These are phyloP conservation scores for Cucurbita pepo DNA, from an alignment of 306 rosid species.

Conservation along the genomic window DNA sequence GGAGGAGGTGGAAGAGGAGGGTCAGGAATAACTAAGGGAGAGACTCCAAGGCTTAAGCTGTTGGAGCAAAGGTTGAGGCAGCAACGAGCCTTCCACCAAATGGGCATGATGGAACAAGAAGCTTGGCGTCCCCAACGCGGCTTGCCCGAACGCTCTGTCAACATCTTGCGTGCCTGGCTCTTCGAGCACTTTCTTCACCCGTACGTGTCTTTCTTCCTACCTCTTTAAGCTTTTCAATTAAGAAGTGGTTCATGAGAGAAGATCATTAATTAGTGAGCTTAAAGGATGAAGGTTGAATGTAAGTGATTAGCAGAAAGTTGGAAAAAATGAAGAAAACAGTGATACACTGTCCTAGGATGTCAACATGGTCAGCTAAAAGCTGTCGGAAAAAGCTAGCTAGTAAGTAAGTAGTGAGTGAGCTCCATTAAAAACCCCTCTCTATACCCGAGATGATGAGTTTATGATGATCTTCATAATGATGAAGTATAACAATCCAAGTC, in stretches of 20 bases:
- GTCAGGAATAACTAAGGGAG: slow-evolving; percentile 77
- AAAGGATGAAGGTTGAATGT: neutral
- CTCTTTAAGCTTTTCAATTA: neutral
- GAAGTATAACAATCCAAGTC: no score
- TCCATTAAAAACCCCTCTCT: neutral
- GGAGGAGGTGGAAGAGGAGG: slow-evolving; percentile 13
- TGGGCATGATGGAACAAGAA: slow-evolving; percentile 93
- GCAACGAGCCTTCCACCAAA: slow-evolving; percentile 82
- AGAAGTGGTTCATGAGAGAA: neutral
- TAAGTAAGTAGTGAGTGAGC: neutral
- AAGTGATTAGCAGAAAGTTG: neutral
- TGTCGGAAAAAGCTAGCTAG: neutral
- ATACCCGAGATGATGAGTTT: neutral
- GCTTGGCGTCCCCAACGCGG: slow-evolving; percentile 99
- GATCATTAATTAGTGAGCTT: neutral
- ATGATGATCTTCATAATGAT: no score
- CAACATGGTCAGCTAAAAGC: slow-evolving; percentile 2
- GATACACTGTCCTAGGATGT: slow-evolving; percentile 8
- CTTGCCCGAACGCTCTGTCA: slow-evolving; percentile 93
- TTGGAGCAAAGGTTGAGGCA: slow-evolving; percentile 82
- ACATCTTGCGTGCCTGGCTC: slow-evolving; percentile 93
- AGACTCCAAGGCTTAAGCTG: slow-evolving; percentile 76
- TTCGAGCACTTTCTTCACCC: slow-evolving; percentile 98
- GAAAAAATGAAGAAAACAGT: slow-evolving; percentile 2
- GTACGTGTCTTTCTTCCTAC: slow-evolving; percentile 23